Evolutionary conservation across 139 green algal genomes (phyloP), one percentile per base, ranked within the genome.

Genomic region (Picochlorum sp.): DNA sequence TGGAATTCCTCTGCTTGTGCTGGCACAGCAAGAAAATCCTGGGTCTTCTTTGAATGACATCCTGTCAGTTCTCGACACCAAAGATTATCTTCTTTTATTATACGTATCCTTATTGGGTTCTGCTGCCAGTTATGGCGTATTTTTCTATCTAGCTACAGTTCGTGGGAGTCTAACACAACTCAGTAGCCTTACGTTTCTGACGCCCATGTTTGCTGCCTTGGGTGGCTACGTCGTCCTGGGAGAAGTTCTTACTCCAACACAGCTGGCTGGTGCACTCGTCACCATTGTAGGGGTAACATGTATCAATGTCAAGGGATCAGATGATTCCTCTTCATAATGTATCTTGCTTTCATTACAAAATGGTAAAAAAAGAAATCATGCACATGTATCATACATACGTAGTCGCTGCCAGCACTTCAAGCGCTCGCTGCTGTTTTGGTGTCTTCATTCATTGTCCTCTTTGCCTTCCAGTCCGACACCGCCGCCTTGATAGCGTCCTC

Each of bases 121-220:
- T 8, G 94, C 94, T 3, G 85, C 90, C 15, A 82, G 67, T 52
- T 99, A 99, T 73, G 91, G 69, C 16, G 79, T 85, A 6, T 87
- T 96, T 71, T 89, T 86, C 63, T 79, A 85, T 69, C 81, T 85
- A 37, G 86, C 88, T 1, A 82, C 77, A 11, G 60, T 57, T 6
- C 67, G 76, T 16, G 83, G 84, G 20, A 91, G 87, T 66, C 62
- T 98, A 3, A 98, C 94, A 11, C 72, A 81, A 5, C 82, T 98
- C 4, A 91, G 77, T 51, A 88, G 72, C 44, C 73, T 99, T 2
- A 99, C 94, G 10, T 99, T 99, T 73, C 71, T 98, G 15, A 98
- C 93, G 3, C 93, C 93, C 20, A 81, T 95, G 58, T 96, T 97
- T 85, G 91, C 91, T 18, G 81, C 83, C 4, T 51, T 72, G 6